Evolutionary conservation across 208 protist species (phyloP), one percentile per base, ranked within the genome.

Genomic region (Trypanosoma congolense): DNA sequence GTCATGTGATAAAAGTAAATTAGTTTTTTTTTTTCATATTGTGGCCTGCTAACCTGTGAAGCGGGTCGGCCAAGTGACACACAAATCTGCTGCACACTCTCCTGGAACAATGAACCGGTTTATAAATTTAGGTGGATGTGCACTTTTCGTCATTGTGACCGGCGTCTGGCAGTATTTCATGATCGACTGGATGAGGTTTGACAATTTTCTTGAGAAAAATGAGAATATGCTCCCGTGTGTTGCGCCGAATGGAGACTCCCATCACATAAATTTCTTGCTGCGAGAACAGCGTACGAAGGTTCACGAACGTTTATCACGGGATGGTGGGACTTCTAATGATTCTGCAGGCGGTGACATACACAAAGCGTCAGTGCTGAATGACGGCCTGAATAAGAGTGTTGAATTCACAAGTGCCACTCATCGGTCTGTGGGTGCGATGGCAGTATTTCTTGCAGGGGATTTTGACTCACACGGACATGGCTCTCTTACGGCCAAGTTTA

Each of bases 401-500:
- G n/a, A n/a, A n/a, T n/a, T 18, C 28, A 50, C 41, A 36, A 40
- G 10, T 8, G 14, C 10, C 14, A 40, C 35, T n/a, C 35, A 40
- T 40, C 35, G 8, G 35, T 40, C 35, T 8, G 8, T 49, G 4
- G 12, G 14, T 28, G 22, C 3, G 38, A 12, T 19, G n/a, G 10
- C 8, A 36, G 19, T 3, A n/a, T n/a, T n/a, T n/a, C n/a, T n/a
- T n/a, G n/a, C n/a, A n/a, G 45, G 41, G 33, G 48, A 47, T n/a
- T 22, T 33, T 19, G 18, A 31, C 0, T 50, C 58, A 10, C 49
- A 56, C 49, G 41, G 25, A 24, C n/a, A 65, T 36, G 60, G 51
- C 2, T 16, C 10, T 21, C 19, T 65, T 12, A 54, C 50, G 19
- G 40, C 42, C 38, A 5, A 22, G 40, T 75, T 77, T 41, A 58